Evolutionary conservation across 2,329 filamentous ascomycete genomes (phyloP).

Genomic region (Cercospora citrullina): DNA sequence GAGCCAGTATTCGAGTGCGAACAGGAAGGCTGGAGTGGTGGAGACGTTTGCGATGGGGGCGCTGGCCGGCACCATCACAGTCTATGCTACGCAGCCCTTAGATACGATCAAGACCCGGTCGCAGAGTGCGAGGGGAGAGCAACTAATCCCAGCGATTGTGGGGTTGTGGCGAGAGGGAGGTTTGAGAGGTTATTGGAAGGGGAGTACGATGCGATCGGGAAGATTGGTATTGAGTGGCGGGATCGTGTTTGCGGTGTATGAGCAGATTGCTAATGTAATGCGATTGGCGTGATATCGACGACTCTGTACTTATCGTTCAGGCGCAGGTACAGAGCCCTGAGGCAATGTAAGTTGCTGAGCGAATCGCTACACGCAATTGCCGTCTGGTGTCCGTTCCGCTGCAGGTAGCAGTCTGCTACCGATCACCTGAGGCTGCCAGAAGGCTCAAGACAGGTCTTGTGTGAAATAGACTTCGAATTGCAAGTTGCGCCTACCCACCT

Average conservation of each 20-base stretch:
- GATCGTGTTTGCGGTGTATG: slow-evolving; percentile 39
- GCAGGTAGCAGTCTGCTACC: background rate
- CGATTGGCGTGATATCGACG: slow-evolving; percentile 12
- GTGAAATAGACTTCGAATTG: background rate
- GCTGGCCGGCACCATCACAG: slow-evolving; percentile 39
- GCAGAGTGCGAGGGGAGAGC: slow-evolving; percentile 38
- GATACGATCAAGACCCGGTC: slow-evolving; percentile 47
- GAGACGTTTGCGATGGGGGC: slow-evolving; percentile 37
- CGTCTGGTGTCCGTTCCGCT: background rate
- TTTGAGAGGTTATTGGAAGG: slow-evolving; percentile 36
- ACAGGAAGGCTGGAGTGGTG: slow-evolving; percentile 23
- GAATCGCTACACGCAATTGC: background rate
- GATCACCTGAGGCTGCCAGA: background rate
- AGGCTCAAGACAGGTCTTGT: background rate
- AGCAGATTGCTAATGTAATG: slow-evolving; percentile 31
- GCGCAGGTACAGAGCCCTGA: background rate
- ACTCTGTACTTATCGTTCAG: slow-evolving; percentile 4
- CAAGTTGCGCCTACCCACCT: background rate
- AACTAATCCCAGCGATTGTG: slow-evolving; percentile 32
- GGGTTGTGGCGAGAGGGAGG: slow-evolving; percentile 32
- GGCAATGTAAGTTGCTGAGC: background rate
- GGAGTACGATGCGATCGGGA: slow-evolving; percentile 36
- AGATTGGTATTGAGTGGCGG: slow-evolving; percentile 37
- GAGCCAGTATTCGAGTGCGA: slow-evolving; percentile 32
- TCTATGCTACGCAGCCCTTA: slow-evolving; percentile 48